Evolutionary conservation across 2,329 filamentous ascomycete genomes (phyloP).

Genomic region (Aspergillus pseudoglaucus): DNA sequence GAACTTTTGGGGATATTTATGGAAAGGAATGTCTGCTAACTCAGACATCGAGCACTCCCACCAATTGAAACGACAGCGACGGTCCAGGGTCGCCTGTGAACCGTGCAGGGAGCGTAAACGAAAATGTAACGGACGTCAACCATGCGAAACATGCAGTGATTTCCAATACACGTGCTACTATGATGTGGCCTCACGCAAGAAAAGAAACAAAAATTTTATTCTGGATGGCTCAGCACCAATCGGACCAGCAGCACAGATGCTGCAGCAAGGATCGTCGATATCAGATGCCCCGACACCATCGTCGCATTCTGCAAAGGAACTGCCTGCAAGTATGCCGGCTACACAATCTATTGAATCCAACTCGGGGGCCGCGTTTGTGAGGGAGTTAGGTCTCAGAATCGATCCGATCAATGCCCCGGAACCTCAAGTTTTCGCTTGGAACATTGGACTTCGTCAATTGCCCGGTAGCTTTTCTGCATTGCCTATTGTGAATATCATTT

Average conservation of each 20-base stretch:
- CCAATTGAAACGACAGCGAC: conserved; percentile 8
- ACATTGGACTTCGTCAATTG: conserved; percentile 31
- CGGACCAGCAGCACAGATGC: not conserved
- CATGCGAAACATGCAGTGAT: conserved; percentile 49
- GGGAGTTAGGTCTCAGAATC: conserved; percentile 47
- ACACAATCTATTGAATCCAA: conserved; percentile 47
- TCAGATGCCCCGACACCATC: conserved; percentile 3
- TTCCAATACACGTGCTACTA: conserved; percentile 51
- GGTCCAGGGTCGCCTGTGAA: conserved; percentile 43
- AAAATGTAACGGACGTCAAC: conserved; percentile 49
- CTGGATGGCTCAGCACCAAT: conserved; percentile 10
- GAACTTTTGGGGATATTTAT: too few species aligned
- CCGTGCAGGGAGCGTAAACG: conserved; percentile 52
- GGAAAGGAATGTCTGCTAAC: too few species aligned
- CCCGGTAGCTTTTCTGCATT: conserved; percentile 1
- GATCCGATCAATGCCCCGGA: conserved; percentile 49
- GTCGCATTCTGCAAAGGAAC: conserved; percentile 17
- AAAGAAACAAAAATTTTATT: conserved; percentile 21
- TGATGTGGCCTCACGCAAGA: conserved; percentile 26
- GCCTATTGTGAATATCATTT: conserved; percentile 43
- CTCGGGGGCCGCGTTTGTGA: conserved; percentile 51
- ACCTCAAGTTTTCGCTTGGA: conserved; percentile 54
- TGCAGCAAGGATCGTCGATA: not conserved
- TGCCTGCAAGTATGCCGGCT: conserved; percentile 2
- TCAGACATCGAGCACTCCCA: too few species aligned